These are phyloP conservation scores for Pseudomassariella vexata DNA, from an alignment of 2,329 filamentous ascomycete genomes.

Conservation along the genomic window DNA sequence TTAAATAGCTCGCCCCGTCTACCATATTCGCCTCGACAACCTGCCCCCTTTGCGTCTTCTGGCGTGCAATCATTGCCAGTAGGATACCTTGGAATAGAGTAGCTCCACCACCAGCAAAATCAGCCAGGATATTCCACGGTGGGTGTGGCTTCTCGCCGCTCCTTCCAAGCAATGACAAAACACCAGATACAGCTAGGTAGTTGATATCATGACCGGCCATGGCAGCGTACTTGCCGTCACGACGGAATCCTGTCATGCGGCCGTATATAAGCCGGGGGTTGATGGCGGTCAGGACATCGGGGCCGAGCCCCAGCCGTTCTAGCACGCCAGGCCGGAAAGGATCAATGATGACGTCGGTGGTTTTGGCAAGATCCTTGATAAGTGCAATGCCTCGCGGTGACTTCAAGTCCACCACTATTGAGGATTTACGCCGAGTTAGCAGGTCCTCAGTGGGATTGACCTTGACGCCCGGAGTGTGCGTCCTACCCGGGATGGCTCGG, in stretches of 20 bases:
- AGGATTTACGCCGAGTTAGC: constrained; percentile 75
- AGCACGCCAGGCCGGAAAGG: constrained; percentile 89
- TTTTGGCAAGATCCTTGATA: constrained; percentile 56
- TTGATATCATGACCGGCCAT: constrained; percentile 98
- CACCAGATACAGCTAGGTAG: constrained; percentile 84
- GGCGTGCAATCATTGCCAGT: constrained; percentile 66
- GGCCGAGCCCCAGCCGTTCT: constrained; percentile 75
- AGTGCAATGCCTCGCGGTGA: constrained; percentile 56
- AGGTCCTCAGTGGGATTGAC: constrained; percentile 54
- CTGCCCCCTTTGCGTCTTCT: constrained; percentile 65
- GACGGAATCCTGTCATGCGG: constrained; percentile 83
- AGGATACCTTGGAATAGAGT: constrained; percentile 77
- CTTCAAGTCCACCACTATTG: constrained; percentile 76
- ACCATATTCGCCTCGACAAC: constrained; percentile 97
- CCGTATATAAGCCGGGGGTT: constrained; percentile 78
- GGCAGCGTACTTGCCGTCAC: constrained; percentile 75
- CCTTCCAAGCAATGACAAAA: constrained; percentile 70
- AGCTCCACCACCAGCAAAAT: constrained; percentile 87
- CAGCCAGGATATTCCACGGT: constrained; percentile 78
- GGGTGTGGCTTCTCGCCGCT: constrained; percentile 65
- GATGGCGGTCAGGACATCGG: constrained; percentile 55
- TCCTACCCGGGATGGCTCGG: constrained; percentile 44
- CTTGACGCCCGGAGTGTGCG: constrained; percentile 27
- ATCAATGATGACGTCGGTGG: constrained; percentile 79
- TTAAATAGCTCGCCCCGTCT: constrained; percentile 76